Evolutionary conservation across 306 rosid species (phyloP), one percentile per base, ranked within the genome.

Genomic region (Prosopis cineraria): DNA sequence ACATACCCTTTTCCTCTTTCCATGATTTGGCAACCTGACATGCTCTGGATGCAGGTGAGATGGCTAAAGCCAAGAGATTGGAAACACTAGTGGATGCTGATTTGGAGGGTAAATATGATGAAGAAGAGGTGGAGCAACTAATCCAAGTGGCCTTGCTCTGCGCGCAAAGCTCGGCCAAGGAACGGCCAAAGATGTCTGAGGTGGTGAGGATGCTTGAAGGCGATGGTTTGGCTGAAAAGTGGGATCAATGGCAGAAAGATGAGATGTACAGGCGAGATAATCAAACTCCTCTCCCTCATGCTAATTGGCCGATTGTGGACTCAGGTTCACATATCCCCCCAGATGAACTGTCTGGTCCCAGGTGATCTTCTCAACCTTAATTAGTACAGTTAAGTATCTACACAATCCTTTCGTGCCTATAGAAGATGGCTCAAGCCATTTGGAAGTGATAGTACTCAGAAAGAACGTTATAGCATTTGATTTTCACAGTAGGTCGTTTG

Each of bases 181-280:
- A 91, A 58, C 82, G 93, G 14, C 96, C 93, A 3, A 91, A 91
- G 85, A 91, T 91, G 93, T 91, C 93, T 16, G 89, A 87, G 76
- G 89, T 91, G 37, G 91, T 88, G 11, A 86, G 93, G 70, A 91
- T 91, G 96, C 96, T 91, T 24, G 91, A 91, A 83, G 96, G 93
- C 14, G 90, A 87, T 70, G 93, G 93, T 17, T 82, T 89, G 69
- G 90, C 93, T 1, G 91, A 85, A 70, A 89, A 90, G 76, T 86
- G 96, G 93, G 91, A 86, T 72, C 88, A 84, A 56, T 89, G 90
- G 96, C 87, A 87, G 77, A 89, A 87, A 74, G 87, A 77, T 25
- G 91, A 89, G 68, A 69, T 71, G 85, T 47, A 82, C 79, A 80
- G 82, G 58, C 83, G 81, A 74, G 93, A 87, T 31, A 77, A 80